Evolutionary conservation across 805 yeast genomes (phyloP).

Genomic region (Clavispora santaluciae): DNA sequence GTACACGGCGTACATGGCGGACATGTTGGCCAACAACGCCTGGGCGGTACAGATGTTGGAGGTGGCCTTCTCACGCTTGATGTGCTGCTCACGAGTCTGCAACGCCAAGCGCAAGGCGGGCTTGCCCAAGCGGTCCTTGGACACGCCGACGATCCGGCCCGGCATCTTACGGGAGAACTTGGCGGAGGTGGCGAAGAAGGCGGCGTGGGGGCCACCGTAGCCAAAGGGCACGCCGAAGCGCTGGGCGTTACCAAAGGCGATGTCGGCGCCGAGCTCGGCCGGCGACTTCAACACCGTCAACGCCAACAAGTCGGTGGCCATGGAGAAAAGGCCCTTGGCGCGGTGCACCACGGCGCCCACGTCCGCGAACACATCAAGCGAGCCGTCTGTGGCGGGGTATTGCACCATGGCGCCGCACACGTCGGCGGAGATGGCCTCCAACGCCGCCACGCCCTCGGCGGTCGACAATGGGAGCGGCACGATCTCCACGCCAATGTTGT

Average conservation of each 20-base stretch:
- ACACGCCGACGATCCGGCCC: conserved; percentile 90
- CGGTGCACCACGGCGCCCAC: conserved; percentile 65
- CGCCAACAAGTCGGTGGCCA: conserved; percentile 91
- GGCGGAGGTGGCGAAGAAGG: conserved; percentile 85
- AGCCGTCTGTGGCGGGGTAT: conserved; percentile 87
- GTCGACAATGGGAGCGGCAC: conserved; percentile 52
- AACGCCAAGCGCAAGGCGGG: conserved; percentile 88
- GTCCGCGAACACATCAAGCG: conserved; percentile 41
- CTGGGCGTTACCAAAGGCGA: conserved; percentile 89
- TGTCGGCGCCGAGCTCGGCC: conserved; percentile 81
- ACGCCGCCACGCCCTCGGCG: conserved; percentile 24
- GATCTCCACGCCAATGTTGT: conserved; percentile 63
- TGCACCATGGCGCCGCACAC: conserved; percentile 84
- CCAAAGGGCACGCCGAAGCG: conserved; percentile 98
- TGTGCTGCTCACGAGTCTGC: conserved; percentile 98
- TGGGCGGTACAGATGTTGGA: conserved; percentile 98
- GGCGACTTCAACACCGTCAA: conserved; percentile 85
- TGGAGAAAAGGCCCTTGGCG: conserved; percentile 66
- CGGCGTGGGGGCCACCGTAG: conserved; percentile 98
- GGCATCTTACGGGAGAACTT: conserved; percentile 88
- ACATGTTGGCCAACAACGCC: conserved; percentile 90
- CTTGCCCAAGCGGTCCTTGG: conserved; percentile 86
- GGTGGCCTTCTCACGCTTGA: conserved; percentile 95
- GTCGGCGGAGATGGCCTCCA: conserved; percentile 23
- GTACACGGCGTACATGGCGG: conserved; percentile 93